Base-by-base conservation (phyloP, 768 basidiomycete genomes). In the Coprinopsis strossmayeri region DNA sequence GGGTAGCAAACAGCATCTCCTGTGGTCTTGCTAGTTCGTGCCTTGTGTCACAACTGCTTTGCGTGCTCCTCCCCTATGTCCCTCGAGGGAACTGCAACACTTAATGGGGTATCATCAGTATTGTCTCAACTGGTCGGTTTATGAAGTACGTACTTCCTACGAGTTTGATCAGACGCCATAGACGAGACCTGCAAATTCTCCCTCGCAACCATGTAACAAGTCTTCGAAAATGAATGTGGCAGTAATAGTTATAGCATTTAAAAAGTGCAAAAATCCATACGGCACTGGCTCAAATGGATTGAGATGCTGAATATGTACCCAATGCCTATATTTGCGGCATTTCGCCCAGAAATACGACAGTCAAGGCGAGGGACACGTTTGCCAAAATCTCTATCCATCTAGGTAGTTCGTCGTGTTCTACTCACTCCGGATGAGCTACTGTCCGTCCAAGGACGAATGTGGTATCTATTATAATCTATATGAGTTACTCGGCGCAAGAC, bases 141-240 rank as follows among this genome's bases (percentile, higher is more conserved):
- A n/a, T n/a, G n/a, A n/a, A n/a, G n/a, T n/a, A n/a, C n/a, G n/a
- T 20, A 77, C 71, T 69, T 64, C 69, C 68, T 27, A 88, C 81
- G 11, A 91, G 69, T 59, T 90, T 88, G 21, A 91, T 76, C 26
- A 91, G 68, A 21, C 89, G 74, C 89, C 90, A 90, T 12, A 91
- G 62, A 63, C 89, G 88, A 24, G 91, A 67, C 17, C 77, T 1
- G 81, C 84, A 18, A 91, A 72, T 57, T 91, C 86, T 51, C 79
- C 68, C 59, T 86, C 84, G 45, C 67, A 73, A 2, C 89, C 88
- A 56, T 73, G 75, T 12, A 91, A 68, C 7, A 76, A 71, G 5
- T 84, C 70, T 61, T 91, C 90, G 26, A 91, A 72, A 4, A 81
- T 64, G 60, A 91, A 88, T 0, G 88, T 91, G 5, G 76, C 73